Base-by-base conservation (phyloP, 805 yeast genomes). In the Tetrapisispora iriomotensis region DNA sequence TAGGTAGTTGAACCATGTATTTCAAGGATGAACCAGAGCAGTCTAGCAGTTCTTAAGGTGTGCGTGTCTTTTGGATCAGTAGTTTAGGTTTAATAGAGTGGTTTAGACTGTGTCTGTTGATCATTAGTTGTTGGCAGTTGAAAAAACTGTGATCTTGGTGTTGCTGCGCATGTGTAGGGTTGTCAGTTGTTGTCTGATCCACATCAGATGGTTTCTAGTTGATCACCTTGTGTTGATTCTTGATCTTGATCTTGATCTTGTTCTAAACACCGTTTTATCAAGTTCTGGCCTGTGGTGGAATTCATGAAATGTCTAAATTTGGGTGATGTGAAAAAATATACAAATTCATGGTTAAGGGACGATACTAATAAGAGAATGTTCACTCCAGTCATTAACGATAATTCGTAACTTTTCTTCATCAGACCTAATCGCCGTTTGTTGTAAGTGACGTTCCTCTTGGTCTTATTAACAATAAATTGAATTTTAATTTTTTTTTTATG, bases 391-490 rank as follows among this genome's bases (percentile, higher is more conserved):
- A 90, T 72, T 35, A 92, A 96, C 13, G 94, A 81, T 48, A 90
- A 72, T 61, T 90, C 98, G 65, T 90, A 90, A 14, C 96, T 96
- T 67, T 90, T 90, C 67, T 90, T 90, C 96, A 90, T 90, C 56
- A 90, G 87, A 47, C 98, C 98, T 29, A 95, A 96, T 65, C 88
- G 84, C 68, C 98, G 81, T 67, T 90, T 90, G 40, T 95, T 83
- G 56, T 90, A 90, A n/a, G 97, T 90, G 49, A 90, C 90, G 64
- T 90, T 97, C 54, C 98, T 79, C 60, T 96, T 75, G 14, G 95
- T 82, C 65, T 86, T 88, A 64, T 90, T 96, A 65, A 86, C 94
- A 52, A 90, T 90, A 58, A 87, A 90, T 67, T 84, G 82, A 61
- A 90, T 86, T 1, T 51, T 53, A 5, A 41, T 12, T 31, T 37